Evolutionary conservation across 768 basidiomycete species (phyloP).

Genomic region (Phylloporus sp.): DNA sequence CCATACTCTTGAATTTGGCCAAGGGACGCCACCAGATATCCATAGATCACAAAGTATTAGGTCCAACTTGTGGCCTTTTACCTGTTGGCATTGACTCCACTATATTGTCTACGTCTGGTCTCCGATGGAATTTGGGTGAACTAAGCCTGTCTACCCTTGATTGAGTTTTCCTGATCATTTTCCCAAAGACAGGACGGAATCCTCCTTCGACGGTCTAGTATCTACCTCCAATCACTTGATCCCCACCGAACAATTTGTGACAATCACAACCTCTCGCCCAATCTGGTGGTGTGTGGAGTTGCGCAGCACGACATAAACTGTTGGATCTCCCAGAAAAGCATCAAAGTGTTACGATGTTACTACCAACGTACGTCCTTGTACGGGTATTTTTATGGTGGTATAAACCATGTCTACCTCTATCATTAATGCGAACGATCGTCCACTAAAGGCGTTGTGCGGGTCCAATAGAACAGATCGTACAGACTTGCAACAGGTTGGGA

Average conservation of each 20-base stretch:
- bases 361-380: too few species aligned
- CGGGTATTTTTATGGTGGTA: too few species aligned
- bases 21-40: conserved; percentile 82
- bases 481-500: too few species aligned
- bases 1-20: background rate
- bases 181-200: conserved; percentile 51
- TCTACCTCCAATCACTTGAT: conserved; percentile 95
- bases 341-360: background rate
- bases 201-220: conserved; percentile 79
- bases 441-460: too few species aligned
- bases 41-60: conserved; percentile 70
- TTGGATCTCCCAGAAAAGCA: background rate
- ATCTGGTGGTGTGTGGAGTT: conserved; percentile 92
- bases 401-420: too few species aligned
- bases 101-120: conserved; percentile 73
- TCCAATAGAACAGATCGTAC: too few species aligned
- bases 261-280: conserved; percentile 72
- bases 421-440: too few species aligned
- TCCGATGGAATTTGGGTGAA: conserved; percentile 87
- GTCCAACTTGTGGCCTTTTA: conserved; percentile 90
- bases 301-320: conserved; percentile 8
- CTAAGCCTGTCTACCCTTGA: conserved; percentile 2
- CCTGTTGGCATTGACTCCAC: conserved; percentile 83
- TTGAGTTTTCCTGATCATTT: conserved; percentile 3
- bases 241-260: conserved; percentile 58